Evolutionary conservation across 2,329 filamentous ascomycete species (phyloP).

Genomic region (Apiospora marii): DNA sequence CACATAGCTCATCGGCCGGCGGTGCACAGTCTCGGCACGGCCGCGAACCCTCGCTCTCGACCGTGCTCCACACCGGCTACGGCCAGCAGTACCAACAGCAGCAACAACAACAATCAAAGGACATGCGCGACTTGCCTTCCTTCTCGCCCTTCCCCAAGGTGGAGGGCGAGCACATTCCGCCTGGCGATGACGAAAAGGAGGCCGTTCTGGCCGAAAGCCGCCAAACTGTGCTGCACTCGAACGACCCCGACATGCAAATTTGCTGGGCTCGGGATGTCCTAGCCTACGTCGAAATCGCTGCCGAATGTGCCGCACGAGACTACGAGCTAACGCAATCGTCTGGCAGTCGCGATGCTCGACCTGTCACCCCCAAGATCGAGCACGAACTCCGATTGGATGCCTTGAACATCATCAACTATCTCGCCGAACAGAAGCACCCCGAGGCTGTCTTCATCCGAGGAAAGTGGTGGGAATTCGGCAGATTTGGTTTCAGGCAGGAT

Average conservation of each 20-base stretch:
- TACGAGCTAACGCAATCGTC: conserved; percentile 44
- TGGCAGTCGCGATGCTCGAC: conserved; percentile 58
- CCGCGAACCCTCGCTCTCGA: conserved; percentile 55
- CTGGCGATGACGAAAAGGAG: conserved; percentile 93
- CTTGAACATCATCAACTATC: conserved; percentile 88
- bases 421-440: conserved; percentile 90
- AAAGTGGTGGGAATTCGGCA: conserved; percentile 98
- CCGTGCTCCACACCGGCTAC: conserved; percentile 44
- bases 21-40: conserved; percentile 43
- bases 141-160: conserved; percentile 94
- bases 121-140: conserved; percentile 66
- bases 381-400: conserved; percentile 89
- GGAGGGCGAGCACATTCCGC: conserved; percentile 86
- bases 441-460: conserved; percentile 93
- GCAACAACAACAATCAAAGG: conserved; percentile 37
- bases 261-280: conserved; percentile 96
- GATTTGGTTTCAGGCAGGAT: conserved; percentile 88
- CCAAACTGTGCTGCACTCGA: conserved; percentile 85
- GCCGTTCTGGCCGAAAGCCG: conserved; percentile 86
- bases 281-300: conserved; percentile 84
- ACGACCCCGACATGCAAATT: conserved; percentile 95
- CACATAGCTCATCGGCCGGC: conserved; percentile 36
- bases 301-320: conserved; percentile 78
- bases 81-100: conserved; percentile 41
- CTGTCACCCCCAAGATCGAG: conserved; percentile 84